Percentiles rank a stretch among this genome's conserved stretches.
phyloP scores from a whole-genome alignment of 164 flowering plant species.

The Chimonanthus praecox region DNA sequence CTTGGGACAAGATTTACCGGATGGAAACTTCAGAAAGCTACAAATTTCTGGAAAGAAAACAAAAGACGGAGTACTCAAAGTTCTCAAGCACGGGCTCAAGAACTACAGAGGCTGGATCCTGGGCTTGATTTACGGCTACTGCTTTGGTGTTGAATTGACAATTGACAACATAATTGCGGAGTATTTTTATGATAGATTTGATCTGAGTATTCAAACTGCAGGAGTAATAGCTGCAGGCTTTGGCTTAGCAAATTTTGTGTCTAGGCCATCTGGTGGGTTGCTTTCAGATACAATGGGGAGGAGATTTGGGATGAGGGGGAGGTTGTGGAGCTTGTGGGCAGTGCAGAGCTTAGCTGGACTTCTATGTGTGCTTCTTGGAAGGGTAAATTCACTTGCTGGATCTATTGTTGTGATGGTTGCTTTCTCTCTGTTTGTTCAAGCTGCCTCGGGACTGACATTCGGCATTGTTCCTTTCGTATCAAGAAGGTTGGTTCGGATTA shows the following conservation, averaged over 20 bases:
- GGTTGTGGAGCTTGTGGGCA: conserved; percentile 74
- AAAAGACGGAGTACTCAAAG: conserved; percentile 43
- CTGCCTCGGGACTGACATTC: conserved; percentile 81
- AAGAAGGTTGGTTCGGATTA: conserved; percentile 38
- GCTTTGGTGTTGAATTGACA: conserved; percentile 81
- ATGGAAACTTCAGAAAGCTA: conserved; percentile 49
- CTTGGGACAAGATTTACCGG: conserved; percentile 77
- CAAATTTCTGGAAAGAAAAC: conserved; percentile 53
- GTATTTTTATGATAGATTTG: conserved; percentile 70
- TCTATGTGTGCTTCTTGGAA: conserved; percentile 58
- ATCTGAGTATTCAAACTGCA: conserved; percentile 67
- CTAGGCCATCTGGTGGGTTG: conserved; percentile 65
- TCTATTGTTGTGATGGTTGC: conserved; percentile 27
- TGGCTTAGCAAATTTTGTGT: conserved; percentile 65
- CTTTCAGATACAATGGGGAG: conserved; percentile 57
- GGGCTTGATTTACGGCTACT: conserved; percentile 72
- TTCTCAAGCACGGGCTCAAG: conserved; percentile 47
- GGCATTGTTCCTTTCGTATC: conserved; percentile 89
- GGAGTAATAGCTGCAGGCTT: conserved; percentile 80
- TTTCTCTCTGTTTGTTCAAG: conserved; percentile 77
- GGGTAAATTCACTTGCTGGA: conserved; percentile 1
- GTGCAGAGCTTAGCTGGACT: conserved; percentile 69
- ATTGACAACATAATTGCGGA: conserved; percentile 81
- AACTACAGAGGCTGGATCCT: conserved; percentile 86
- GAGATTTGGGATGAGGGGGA: conserved; percentile 78